Base-by-base conservation (phyloP, 2,329 filamentous ascomycete genomes). In the Colletotrichum sp. region DNA sequence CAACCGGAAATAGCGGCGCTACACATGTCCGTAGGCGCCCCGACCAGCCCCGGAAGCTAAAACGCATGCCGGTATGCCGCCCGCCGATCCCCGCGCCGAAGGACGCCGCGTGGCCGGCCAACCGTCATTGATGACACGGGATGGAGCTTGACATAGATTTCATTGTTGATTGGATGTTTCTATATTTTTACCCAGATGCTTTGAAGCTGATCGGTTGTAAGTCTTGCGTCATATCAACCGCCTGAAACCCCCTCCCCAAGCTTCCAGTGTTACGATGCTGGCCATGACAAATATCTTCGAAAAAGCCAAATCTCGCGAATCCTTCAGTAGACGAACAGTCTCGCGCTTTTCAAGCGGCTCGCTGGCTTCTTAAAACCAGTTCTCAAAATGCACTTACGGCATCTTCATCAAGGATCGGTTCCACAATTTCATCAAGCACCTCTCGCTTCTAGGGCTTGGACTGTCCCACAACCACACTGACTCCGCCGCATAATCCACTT, bases 401-500 rank as follows among this genome's bases (percentile, higher is more conserved):
- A 49, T n/a, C 39, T 49, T 49, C 5, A 2, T 49, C 39, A 49
- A n/a, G 5, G 2, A 12, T n/a, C 12, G 32, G 44, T n/a, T 49
- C 71, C 44, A 63, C 69, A 55, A 6, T 62, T 24, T 49, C 8
- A 18, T 34, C 8, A n/a, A 16, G 2, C 1, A 8, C 16, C 9
- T 15, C 7, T 64, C 26, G 30, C 39, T 75, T 55, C 28, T 32
- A 72, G 69, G 60, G 72, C 24, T 68, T 62, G 8, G 2, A 7
- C 16, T 5, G 72, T 75, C 69, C 72, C 63, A 75, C 63, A 59
- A 26, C 7, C 55, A 68, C 24, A 21, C 10, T 62, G 26, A 5
- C 24, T 52, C 5, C 28, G 13, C 16, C 36, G 16, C 7, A 72
- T 63, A 59, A 57, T 10, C 15, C 30, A 57, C 39, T 68, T 44